Evolutionary conservation across 495 filamentous ascomycete genomes (phyloP).

Genomic region (Zalerion maritima): DNA sequence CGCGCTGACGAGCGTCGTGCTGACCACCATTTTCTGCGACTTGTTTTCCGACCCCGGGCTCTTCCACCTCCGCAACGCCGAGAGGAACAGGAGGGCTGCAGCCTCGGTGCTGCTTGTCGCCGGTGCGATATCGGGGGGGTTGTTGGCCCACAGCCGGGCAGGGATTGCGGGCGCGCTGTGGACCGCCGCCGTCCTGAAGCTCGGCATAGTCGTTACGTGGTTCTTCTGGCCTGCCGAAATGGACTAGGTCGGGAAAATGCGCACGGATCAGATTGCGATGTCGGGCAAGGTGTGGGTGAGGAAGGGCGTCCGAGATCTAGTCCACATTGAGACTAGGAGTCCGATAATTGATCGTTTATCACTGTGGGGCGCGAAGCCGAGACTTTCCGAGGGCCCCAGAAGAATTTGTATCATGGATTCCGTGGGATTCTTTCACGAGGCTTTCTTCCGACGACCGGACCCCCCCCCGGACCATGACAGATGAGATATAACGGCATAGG

Average conservation of each 20-base stretch:
- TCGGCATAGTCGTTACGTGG: slow-evolving; percentile 37
- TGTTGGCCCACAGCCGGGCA: slow-evolving; percentile 37
- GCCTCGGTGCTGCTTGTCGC: slow-evolving; percentile 44
- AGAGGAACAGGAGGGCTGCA: slow-evolving; percentile 42
- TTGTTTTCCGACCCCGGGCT: slow-evolving; percentile 48
- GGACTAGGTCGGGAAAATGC: not conserved
- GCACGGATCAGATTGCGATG: no score
- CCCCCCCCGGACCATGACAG: no score
- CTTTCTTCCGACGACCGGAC: no score
- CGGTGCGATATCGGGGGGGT: slow-evolving; percentile 45
- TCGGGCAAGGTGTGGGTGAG: no score
- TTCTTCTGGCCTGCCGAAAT: slow-evolving; percentile 35
- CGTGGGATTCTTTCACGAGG: no score
- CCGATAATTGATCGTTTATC: no score
- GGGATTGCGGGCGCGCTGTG: slow-evolving; percentile 51
- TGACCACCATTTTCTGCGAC: slow-evolving; percentile 61
- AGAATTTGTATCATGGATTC: no score
- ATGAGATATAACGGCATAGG: no score
- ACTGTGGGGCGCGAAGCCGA: no score
- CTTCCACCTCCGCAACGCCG: slow-evolving; percentile 33
- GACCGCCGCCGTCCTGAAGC: slow-evolving; percentile 43
- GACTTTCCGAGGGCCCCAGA: no score
- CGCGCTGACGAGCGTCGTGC: slow-evolving; percentile 50
- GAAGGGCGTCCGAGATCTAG: no score
- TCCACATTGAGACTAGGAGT: no score